Conservation (phyloP, 345 rosid genomes). For the Garcia nutans region DNA sequence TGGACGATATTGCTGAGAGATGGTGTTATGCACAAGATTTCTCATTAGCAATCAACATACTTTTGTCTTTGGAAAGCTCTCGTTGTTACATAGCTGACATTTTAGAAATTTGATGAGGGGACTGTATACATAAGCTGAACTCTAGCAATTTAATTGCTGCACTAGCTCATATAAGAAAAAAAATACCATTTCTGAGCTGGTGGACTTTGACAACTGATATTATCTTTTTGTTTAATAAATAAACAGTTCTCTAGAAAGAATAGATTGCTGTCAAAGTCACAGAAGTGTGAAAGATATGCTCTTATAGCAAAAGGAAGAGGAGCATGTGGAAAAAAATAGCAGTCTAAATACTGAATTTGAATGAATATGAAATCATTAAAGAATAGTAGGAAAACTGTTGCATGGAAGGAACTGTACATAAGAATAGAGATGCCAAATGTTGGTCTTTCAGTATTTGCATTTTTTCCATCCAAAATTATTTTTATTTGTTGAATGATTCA, state of each 20-base stretch:
- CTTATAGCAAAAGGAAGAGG: background rate
- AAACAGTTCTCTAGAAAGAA: background rate
- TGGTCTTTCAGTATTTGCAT: background rate
- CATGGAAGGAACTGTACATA: background rate
- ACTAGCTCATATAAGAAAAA: background rate
- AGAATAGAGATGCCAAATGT: background rate
- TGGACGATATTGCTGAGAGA: conserved; percentile 1
- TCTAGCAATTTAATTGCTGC: background rate
- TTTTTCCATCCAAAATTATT: background rate
- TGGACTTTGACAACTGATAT: background rate
- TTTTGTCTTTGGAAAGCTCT: background rate
- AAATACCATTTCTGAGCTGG: background rate
- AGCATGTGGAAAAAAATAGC: background rate
- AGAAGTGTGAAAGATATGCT: no score
- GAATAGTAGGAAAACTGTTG: background rate
- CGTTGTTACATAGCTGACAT: background rate
- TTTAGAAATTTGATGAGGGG: background rate
- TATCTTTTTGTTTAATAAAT: background rate
- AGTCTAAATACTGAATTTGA: background rate
- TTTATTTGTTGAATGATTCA: no score
- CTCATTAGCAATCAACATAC: background rate
- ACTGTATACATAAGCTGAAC: background rate
- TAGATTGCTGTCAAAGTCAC: background rate
- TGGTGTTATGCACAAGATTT: background rate
- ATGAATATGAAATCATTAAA: background rate